A percentile compares a stretch with the other conserved stretches of the same genome.
Conservation (phyloP, 352 stramenopile species). For the Ochromonadaceae sp. region DNA sequence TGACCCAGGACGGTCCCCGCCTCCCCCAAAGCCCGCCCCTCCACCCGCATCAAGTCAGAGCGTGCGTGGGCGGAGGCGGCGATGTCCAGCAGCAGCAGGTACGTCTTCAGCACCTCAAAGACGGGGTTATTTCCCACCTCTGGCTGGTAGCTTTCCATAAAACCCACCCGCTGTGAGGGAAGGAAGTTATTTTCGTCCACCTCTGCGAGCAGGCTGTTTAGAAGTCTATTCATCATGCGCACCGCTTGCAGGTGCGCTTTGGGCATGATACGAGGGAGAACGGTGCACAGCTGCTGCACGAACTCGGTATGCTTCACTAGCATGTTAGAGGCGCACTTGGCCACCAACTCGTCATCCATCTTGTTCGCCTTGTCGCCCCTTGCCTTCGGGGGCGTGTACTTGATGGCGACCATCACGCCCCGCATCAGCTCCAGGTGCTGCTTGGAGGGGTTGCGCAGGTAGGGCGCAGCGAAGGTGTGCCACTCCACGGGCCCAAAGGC, state of each 20-base stretch:
- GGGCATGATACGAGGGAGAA: not conserved
- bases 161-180: too few species aligned
- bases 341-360: conserved; percentile 14
- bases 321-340: not conserved
- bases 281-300: not conserved
- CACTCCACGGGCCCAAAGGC: not conserved
- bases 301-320: conserved; percentile 5
- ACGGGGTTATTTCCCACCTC: not conserved
- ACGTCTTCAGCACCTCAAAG: not conserved
- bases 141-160: too few species aligned
- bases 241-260: not conserved
- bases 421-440: conserved; percentile 1
- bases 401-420: conserved; percentile 8
- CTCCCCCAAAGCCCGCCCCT: not conserved
- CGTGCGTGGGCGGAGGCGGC: too few species aligned
- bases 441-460: not conserved
- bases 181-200: too few species aligned
- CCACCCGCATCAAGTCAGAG: too few species aligned
- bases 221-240: not conserved
- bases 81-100: not conserved
- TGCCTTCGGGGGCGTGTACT: not conserved
- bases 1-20: not conserved
- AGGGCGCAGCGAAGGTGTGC: not conserved
- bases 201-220: not conserved
- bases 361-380: not conserved